These are phyloP conservation scores for Trametes gibbosa DNA, from an alignment of 768 basidiomycete genomes.

Conservation along the genomic window DNA sequence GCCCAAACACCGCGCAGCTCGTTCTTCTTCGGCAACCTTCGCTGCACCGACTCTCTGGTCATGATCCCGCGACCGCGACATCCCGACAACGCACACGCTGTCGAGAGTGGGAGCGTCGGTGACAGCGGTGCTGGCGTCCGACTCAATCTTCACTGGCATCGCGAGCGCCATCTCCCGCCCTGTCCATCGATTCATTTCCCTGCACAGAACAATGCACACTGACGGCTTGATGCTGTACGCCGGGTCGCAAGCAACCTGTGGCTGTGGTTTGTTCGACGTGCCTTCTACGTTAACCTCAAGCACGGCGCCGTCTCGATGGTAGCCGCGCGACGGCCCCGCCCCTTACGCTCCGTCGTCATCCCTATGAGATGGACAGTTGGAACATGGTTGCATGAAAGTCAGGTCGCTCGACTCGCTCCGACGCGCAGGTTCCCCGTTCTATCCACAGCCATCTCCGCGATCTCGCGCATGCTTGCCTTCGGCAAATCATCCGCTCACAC, in stretches of 20 bases:
- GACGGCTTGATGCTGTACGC: too few species aligned
- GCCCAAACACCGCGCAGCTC: background rate
- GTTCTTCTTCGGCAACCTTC: background rate
- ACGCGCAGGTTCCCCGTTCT: background rate
- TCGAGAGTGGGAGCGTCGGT: too few species aligned
- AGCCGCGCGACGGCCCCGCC: too few species aligned
- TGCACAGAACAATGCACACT: too few species aligned
- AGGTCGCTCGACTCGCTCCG: background rate
- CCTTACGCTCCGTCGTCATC: too few species aligned
- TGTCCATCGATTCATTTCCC: too few species aligned
- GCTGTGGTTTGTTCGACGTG: background rate
- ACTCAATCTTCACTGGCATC: background rate
- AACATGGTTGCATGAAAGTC: too few species aligned
- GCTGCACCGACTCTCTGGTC: background rate
- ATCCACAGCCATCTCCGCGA: background rate
- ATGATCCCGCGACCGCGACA: too few species aligned
- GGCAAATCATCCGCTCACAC: background rate
- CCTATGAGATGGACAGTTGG: too few species aligned
- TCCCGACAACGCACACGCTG: too few species aligned
- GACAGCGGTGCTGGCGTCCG: too few species aligned
- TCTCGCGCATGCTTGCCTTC: background rate
- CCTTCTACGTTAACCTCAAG: background rate
- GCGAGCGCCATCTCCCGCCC: background rate
- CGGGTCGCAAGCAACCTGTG: background rate
- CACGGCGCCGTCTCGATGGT: too few species aligned